These are phyloP conservation scores for Calonectria fujianensis DNA, from an alignment of 2,329 filamentous ascomycete genomes.

Conservation along the genomic window DNA sequence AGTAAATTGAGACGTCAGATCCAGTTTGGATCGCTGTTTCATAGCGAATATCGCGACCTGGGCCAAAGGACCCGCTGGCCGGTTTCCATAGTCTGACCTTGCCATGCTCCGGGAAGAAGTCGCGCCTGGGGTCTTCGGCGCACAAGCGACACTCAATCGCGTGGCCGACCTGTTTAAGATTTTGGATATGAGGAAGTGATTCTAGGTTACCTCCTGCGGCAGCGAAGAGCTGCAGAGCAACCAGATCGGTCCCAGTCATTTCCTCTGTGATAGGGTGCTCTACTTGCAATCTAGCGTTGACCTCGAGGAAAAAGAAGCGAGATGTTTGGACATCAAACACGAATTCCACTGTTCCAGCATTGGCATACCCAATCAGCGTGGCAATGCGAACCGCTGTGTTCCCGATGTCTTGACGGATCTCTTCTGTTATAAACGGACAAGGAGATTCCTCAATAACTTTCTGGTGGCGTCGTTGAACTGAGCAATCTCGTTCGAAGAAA, in stretches of 20 bases:
- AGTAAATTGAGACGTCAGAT: constrained; percentile 64
- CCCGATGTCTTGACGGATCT: constrained; percentile 57
- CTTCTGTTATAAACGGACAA: constrained; percentile 36
- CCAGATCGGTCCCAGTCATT: constrained; percentile 37
- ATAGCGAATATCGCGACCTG: constrained; percentile 57
- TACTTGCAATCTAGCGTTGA: constrained; percentile 67
- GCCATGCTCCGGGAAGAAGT: constrained; percentile 62
- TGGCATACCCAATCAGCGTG: constrained; percentile 57
- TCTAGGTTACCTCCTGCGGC: constrained; percentile 32
- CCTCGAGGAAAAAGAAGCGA: constrained; percentile 66
- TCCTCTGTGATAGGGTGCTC: constrained; percentile 61
- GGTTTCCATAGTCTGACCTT: constrained; percentile 59
- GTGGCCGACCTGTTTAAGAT: constrained; percentile 57
- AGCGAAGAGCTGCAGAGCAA: constrained; percentile 37
- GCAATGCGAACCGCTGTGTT: constrained; percentile 57
- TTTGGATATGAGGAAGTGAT: constrained; percentile 20
- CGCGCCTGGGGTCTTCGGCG: constrained; percentile 63
- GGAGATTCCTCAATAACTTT: constrained; percentile 66
- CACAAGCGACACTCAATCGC: constrained; percentile 67
- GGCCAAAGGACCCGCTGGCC: constrained; percentile 39
- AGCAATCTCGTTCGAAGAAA: constrained; percentile 67
- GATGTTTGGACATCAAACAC: constrained; percentile 57
- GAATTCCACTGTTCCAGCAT: constrained; percentile 65
- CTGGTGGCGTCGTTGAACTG: constrained; percentile 66
- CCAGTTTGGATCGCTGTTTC: constrained; percentile 64